Conservation (phyloP, 2,329 filamentous ascomycete genomes). For the Colletotrichum destructivum region DNA sequence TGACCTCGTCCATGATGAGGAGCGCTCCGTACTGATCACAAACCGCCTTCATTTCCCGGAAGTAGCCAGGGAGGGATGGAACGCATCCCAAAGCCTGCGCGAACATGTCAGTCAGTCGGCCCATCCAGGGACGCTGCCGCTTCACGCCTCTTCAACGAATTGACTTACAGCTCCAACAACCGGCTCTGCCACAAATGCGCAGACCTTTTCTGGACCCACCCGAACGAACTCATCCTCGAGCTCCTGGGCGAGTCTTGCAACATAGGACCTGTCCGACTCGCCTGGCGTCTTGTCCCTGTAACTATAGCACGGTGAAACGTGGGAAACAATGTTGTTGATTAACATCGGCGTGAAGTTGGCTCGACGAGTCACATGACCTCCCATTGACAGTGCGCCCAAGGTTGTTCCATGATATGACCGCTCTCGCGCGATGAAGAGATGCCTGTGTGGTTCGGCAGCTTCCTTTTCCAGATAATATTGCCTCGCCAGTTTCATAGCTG, state of each 20-base stretch:
- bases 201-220: conserved; percentile 76
- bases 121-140: background rate
- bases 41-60: conserved; percentile 73
- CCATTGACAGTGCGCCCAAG: conserved; percentile 75
- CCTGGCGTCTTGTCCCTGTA: conserved; percentile 69
- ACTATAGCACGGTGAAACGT: conserved; percentile 77
- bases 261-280: conserved; percentile 73
- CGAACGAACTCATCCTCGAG: conserved; percentile 77
- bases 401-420: conserved; percentile 83
- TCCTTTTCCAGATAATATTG: conserved; percentile 63
- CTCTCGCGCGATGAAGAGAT: conserved; percentile 76
- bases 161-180: conserved; percentile 78
- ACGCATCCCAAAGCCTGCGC: conserved; percentile 74
- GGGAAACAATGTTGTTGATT: conserved; percentile 65
- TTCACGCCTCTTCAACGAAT: background rate
- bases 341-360: conserved; percentile 75
- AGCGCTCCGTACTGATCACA: conserved; percentile 77
- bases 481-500: conserved; percentile 63
- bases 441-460: conserved; percentile 68
- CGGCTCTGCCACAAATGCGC: conserved; percentile 81
- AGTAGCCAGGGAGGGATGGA: conserved; percentile 73
- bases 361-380: conserved; percentile 74
- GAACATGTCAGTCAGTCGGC: conserved; percentile 7
- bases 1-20: conserved; percentile 72
- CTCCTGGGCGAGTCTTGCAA: conserved; percentile 72